phyloP scores from a whole-genome alignment of 495 filamentous ascomycete genomes.

The Daldinia caldariorum region DNA sequence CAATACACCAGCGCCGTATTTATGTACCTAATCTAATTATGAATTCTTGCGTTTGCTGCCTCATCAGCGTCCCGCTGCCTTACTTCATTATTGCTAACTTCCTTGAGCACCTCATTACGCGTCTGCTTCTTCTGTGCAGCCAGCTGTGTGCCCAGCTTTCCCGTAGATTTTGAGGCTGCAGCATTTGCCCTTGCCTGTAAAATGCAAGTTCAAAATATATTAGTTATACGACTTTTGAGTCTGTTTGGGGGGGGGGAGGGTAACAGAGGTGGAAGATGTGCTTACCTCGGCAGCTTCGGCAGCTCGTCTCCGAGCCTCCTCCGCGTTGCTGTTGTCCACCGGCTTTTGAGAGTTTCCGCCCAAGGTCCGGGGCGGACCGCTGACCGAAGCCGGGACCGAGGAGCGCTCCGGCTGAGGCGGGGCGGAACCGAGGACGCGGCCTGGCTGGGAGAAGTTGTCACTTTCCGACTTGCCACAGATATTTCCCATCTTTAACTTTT shows the following conservation, averaged over 20 bases:
- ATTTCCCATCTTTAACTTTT: slow-evolving; percentile 71
- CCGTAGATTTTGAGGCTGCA: slow-evolving; percentile 52
- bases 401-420: slow-evolving; percentile 50
- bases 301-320: slow-evolving; percentile 67
- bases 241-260: background rate
- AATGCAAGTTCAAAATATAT: slow-evolving; percentile 17
- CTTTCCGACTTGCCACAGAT: slow-evolving; percentile 74
- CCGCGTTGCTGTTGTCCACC: slow-evolving; percentile 37
- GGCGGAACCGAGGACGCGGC: slow-evolving; percentile 68
- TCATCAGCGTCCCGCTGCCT: slow-evolving; percentile 67
- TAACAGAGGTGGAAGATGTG: background rate
- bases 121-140: slow-evolving; percentile 74
- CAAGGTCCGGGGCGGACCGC: slow-evolving; percentile 66
- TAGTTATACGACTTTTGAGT: too few species aligned
- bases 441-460: slow-evolving; percentile 69
- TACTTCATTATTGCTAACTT: slow-evolving; percentile 65
- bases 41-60: slow-evolving; percentile 58
- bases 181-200: slow-evolving; percentile 58
- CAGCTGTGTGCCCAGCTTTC: slow-evolving; percentile 70
- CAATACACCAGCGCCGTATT: background rate
- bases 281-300: slow-evolving; percentile 74
- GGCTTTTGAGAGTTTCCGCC: slow-evolving; percentile 49
- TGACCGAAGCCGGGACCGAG: slow-evolving; percentile 53
- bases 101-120: slow-evolving; percentile 65
- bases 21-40: slow-evolving; percentile 54